Conservation (phyloP, 805 yeast genomes). For the Saccharomycopsis fermentans region DNA sequence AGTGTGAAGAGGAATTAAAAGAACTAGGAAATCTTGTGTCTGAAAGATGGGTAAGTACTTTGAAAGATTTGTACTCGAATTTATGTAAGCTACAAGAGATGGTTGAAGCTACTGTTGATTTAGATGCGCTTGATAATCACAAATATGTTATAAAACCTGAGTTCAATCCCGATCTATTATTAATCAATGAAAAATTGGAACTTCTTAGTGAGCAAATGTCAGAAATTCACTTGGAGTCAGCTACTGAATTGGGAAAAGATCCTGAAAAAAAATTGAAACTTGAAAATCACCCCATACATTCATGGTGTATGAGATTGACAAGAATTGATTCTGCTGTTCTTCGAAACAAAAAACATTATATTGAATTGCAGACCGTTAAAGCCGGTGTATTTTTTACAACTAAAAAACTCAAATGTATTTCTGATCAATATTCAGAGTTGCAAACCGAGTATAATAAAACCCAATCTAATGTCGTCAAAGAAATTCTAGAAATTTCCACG, state of each 20-base stretch:
- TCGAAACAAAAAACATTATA: conserved; percentile 49
- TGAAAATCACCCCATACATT: conserved; percentile 79
- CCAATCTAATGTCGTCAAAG: conserved; percentile 71
- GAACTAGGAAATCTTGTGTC: conserved; percentile 31
- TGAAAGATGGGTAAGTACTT: conserved; percentile 47
- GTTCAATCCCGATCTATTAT: conserved; percentile 67
- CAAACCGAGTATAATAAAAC: conserved; percentile 61
- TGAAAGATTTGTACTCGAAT: conserved; percentile 39
- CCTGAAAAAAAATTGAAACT: conserved; percentile 80
- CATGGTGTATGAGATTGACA: conserved; percentile 92
- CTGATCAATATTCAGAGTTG: conserved; percentile 46
- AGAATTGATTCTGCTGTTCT: conserved; percentile 78
- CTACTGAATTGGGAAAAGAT: conserved; percentile 71
- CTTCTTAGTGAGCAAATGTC: conserved; percentile 44
- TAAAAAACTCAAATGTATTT: conserved; percentile 44
- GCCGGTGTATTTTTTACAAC: conserved; percentile 94
- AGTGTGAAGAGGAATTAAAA: conserved; percentile 18
- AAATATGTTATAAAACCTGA: conserved; percentile 84
- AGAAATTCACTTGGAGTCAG: conserved; percentile 50
- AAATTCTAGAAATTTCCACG: conserved; percentile 68
- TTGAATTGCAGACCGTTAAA: conserved; percentile 82
- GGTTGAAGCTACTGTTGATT: conserved; percentile 86
- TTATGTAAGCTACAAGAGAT: conserved; percentile 67
- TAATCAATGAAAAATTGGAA: conserved; percentile 49
- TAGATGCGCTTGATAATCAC: conserved; percentile 69